Percentiles rank a stretch among this genome's conserved stretches.
Conservation (phyloP, 345 rosid genomes). For the Toxicodendron radicans region DNA sequence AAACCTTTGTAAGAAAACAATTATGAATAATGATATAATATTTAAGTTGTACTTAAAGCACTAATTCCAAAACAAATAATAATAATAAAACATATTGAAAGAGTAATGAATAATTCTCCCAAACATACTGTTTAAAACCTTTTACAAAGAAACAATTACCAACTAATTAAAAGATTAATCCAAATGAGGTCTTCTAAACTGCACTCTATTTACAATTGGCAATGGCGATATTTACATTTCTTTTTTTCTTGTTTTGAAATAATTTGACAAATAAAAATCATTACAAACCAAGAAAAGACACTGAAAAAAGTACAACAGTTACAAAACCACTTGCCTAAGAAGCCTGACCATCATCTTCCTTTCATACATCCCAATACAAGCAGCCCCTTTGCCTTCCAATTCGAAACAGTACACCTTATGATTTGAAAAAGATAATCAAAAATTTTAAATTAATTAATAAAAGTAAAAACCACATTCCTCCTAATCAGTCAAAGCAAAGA, state of each 20-base stretch:
- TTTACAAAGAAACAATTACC: not conserved
- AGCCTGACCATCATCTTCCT: constrained; percentile 4
- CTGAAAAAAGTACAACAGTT: constrained; percentile 13
- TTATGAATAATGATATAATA: too few relatives aligned
- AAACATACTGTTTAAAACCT: not conserved
- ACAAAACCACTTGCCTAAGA: not conserved
- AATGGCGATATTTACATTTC: constrained; percentile 4
- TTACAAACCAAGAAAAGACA: constrained; percentile 13
- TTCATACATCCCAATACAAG: constrained; percentile 36
- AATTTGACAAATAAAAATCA: constrained; percentile 14
- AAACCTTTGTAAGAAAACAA: not conserved
- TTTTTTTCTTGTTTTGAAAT: constrained; percentile 1
- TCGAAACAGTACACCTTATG: constrained; percentile 5
- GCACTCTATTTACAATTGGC: not conserved
- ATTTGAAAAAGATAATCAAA: not conserved
- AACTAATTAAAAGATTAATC: not conserved
- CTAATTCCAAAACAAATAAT: too few relatives aligned
- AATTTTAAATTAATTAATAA: not conserved
- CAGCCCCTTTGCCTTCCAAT: constrained; percentile 2
- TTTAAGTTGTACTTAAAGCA: too few relatives aligned
- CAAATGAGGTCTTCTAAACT: not conserved
- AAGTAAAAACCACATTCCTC: not conserved
- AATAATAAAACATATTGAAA: too few relatives aligned
- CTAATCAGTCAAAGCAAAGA: constrained; percentile 11
- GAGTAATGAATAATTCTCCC: not conserved